These are phyloP conservation scores for Lathyrus sativus DNA, from an alignment of 306 rosid species.

Conservation along the genomic window DNA sequence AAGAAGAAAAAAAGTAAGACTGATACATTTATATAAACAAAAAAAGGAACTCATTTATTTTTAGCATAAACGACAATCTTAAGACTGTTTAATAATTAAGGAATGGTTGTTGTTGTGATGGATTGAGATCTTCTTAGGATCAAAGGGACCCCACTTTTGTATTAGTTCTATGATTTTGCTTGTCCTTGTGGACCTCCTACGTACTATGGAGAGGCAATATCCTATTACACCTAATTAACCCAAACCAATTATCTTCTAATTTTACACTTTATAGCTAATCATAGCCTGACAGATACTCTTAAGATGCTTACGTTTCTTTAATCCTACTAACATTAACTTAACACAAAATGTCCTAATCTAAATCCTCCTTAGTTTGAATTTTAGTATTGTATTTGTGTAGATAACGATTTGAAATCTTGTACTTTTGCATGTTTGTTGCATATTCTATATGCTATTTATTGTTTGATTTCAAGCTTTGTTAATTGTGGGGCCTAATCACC, in stretches of 20 bases:
- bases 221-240: conserved; percentile 45
- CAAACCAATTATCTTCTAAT: conserved; percentile 50
- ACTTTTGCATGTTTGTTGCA: conserved; percentile 21
- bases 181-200: conserved; percentile 53
- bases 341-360: conserved; percentile 33
- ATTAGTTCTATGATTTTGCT: conserved; percentile 35
- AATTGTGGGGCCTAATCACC: not conserved
- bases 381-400: not conserved
- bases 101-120: conserved; percentile 24
- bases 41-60: not conserved
- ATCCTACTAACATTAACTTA: conserved; percentile 12
- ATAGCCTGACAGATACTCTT: conserved; percentile 36
- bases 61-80: not conserved
- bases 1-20: too few species aligned
- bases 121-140: conserved; percentile 33
- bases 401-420: conserved; percentile 39
- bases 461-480: not conserved
- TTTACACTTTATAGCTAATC: conserved; percentile 51
- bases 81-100: not conserved
- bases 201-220: conserved; percentile 35
- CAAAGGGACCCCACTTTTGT: conserved; percentile 43
- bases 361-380: conserved; percentile 4
- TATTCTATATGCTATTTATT: not conserved
- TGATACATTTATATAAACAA: too few species aligned
- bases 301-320: conserved; percentile 29